Evolutionary conservation across 805 yeast species (phyloP).

Genomic region (Yarrowia deformans): DNA sequence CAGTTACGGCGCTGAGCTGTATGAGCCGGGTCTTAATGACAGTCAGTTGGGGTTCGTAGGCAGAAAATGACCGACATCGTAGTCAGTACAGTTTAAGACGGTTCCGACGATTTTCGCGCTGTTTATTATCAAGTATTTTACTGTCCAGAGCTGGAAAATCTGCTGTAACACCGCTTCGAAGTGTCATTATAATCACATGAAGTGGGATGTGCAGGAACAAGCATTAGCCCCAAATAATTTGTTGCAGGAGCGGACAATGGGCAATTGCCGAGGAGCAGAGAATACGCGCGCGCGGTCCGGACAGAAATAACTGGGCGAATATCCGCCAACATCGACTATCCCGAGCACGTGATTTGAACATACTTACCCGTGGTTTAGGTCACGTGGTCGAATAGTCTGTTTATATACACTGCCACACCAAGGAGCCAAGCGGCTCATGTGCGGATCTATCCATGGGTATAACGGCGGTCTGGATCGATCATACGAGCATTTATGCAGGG

Average conservation of each 20-base stretch:
- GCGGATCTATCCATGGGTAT: neutral
- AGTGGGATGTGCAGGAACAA: conserved; percentile 26
- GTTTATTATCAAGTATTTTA: too few relatives aligned
- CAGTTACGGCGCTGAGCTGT: too few relatives aligned
- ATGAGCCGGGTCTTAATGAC: too few relatives aligned
- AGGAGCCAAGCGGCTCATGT: neutral
- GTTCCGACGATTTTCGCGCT: too few relatives aligned
- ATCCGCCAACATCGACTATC: neutral
- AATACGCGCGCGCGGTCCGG: too few relatives aligned
- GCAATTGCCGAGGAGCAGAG: neutral
- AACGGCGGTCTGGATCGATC: neutral
- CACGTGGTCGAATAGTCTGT: neutral
- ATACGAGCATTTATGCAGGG: neutral
- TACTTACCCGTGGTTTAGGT: too few relatives aligned
- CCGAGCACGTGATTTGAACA: neutral
- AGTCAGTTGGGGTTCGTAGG: too few relatives aligned
- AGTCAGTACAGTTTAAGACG: too few relatives aligned
- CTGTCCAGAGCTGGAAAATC: too few relatives aligned
- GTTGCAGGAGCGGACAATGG: neutral
- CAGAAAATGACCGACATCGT: too few relatives aligned
- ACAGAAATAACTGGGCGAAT: too few relatives aligned
- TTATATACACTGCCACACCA: neutral
- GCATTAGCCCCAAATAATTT: conserved; percentile 4
- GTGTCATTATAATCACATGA: conserved; percentile 10
- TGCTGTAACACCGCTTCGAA: neutral